Conservation (phyloP, 306 rosid species). For the Pyrus pyrifolia region DNA sequence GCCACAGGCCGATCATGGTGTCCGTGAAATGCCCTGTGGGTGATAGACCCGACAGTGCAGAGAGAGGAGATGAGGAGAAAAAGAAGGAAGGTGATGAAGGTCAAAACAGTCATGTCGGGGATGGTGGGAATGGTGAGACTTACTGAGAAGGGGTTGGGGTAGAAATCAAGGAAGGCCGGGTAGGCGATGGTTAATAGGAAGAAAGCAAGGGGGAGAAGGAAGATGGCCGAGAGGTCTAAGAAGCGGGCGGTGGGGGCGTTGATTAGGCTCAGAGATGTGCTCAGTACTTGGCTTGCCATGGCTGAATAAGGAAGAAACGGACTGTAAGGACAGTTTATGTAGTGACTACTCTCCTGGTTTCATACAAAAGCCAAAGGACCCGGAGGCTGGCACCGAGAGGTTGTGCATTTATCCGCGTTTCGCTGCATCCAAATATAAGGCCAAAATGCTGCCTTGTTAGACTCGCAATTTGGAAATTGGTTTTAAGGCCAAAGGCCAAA, state of each 20-base stretch:
- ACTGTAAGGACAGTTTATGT: too few species aligned
- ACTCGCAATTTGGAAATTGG: too few species aligned
- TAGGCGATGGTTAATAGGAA: not conserved
- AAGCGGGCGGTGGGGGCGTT: not conserved
- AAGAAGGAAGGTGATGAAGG: slow-evolving; percentile 6
- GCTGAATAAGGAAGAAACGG: too few species aligned
- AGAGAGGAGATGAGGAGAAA: slow-evolving; percentile 10
- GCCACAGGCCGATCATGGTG: slow-evolving; percentile 27
- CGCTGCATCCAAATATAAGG: too few species aligned
- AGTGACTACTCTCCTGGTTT: too few species aligned
- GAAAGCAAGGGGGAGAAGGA: not conserved
- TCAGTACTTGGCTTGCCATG: not conserved
- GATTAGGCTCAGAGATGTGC: not conserved
- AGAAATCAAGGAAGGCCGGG: not conserved
- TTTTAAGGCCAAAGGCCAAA: not conserved
- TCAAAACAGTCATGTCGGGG: not conserved
- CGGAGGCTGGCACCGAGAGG: too few species aligned
- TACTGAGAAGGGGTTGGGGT: not conserved
- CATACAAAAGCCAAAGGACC: too few species aligned
- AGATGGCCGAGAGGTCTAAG: not conserved
- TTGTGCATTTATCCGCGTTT: too few species aligned
- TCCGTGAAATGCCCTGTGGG: slow-evolving; percentile 24
- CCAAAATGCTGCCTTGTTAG: too few species aligned
- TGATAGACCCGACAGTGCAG: slow-evolving; percentile 25
- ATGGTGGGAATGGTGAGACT: not conserved